Evolutionary conservation across 768 basidiomycete genomes (phyloP).

Genomic region (Cystobasidium ongulense): DNA sequence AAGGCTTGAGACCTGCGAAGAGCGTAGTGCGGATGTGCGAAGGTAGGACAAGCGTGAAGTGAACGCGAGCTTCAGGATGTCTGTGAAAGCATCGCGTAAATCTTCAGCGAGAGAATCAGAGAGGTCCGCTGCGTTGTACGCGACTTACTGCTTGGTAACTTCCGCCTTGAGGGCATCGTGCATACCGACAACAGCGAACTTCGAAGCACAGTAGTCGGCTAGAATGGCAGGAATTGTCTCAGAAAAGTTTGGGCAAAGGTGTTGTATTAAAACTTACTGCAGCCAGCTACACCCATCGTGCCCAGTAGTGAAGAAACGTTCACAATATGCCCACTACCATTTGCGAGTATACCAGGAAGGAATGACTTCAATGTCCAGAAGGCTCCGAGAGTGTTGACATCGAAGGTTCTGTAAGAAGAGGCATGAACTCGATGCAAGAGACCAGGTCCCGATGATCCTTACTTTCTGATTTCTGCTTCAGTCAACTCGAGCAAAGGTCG

Average conservation of each 20-base stretch:
- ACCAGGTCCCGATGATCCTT: not conserved
- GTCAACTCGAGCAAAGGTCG: conserved; percentile 71
- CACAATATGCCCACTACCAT: conserved; percentile 75
- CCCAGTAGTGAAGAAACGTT: conserved; percentile 35
- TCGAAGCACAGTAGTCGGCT: conserved; percentile 88
- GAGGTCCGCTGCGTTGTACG: no score
- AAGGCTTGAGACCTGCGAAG: conserved; percentile 59
- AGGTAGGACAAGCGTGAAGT: conserved; percentile 78
- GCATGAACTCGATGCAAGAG: not conserved
- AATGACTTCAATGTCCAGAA: conserved; percentile 91
- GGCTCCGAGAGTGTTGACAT: conserved; percentile 76
- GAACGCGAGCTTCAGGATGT: conserved; percentile 52
- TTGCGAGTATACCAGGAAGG: conserved; percentile 73
- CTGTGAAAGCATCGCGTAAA: conserved; percentile 56
- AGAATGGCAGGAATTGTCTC: conserved; percentile 42
- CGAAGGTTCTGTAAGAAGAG: conserved; percentile 62
- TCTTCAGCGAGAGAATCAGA: not conserved
- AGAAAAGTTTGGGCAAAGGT: conserved; percentile 48
- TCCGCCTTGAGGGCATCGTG: conserved; percentile 82
- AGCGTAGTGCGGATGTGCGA: conserved; percentile 71
- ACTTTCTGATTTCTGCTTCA: conserved; percentile 75
- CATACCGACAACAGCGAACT: conserved; percentile 73
- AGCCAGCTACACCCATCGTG: conserved; percentile 50
- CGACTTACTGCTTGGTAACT: conserved; percentile 49
- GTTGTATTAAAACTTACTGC: conserved; percentile 43